phyloP scores from a whole-genome alignment of 495 filamentous ascomycete genomes.

The Annulohypoxylon bovei region DNA sequence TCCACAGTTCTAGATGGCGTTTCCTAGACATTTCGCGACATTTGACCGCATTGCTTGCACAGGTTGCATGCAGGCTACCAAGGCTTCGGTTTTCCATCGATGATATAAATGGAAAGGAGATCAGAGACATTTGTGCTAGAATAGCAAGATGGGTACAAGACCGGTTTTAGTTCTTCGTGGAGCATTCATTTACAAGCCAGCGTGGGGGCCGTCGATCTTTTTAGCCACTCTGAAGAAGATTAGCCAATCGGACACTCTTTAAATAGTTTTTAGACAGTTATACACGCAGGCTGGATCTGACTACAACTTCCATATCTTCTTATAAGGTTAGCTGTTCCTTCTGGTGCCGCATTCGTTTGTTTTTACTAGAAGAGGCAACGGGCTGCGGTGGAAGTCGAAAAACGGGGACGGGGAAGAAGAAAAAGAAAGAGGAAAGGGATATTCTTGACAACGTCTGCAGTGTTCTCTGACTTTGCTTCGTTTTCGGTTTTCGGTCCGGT shows the following conservation, averaged over 20 bases:
- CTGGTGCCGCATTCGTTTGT: conserved; percentile 23
- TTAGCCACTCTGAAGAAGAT: conserved; percentile 24
- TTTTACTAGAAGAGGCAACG: conserved; percentile 37
- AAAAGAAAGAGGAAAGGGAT: background rate
- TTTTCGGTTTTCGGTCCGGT: background rate
- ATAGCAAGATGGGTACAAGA: conserved; percentile 10
- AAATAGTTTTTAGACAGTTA: conserved; percentile 12
- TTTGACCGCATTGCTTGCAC: conserved; percentile 17
- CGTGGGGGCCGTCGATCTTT: conserved; percentile 44
- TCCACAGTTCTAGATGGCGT: background rate
- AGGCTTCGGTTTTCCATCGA: conserved; percentile 25
- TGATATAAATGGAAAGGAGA: conserved; percentile 22
- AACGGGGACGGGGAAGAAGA: background rate
- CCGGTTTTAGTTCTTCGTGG: conserved; percentile 10
- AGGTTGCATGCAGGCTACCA: conserved; percentile 22
- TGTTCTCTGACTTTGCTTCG: background rate
- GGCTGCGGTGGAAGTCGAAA: background rate
- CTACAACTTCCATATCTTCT: conserved; percentile 29
- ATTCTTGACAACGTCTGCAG: background rate
- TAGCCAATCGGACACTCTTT: conserved; percentile 29
- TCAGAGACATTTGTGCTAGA: conserved; percentile 12
- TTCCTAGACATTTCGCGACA: conserved; percentile 14
- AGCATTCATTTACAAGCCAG: conserved; percentile 3
- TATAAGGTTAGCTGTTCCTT: conserved; percentile 37
- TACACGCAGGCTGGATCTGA: conserved; percentile 36